phyloP scores from a whole-genome alignment of 257 asterid species.

The Solanum paucissectum region DNA sequence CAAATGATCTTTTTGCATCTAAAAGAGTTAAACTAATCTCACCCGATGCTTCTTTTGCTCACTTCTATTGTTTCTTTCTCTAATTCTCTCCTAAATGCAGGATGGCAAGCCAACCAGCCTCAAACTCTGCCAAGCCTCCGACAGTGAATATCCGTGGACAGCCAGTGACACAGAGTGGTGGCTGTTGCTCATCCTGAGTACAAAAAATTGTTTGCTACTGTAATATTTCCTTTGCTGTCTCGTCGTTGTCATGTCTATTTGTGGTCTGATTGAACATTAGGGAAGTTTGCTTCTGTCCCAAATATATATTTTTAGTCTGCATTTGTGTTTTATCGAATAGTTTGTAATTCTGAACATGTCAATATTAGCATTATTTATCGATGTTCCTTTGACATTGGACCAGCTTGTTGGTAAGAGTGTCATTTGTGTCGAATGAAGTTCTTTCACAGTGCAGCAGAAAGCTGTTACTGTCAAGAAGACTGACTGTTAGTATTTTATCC shows the following conservation, averaged over 20 bases:
- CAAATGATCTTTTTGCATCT: background rate
- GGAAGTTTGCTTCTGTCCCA: background rate
- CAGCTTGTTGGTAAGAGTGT: background rate
- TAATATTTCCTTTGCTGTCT: background rate
- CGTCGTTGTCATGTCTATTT: background rate
- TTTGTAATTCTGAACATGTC: background rate
- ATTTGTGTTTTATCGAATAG: background rate
- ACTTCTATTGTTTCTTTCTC: background rate
- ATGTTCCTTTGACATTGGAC: background rate
- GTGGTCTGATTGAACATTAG: background rate
- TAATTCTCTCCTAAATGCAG: background rate
- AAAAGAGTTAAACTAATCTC: background rate
- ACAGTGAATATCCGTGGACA: conserved; percentile 2
- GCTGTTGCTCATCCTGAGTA: background rate
- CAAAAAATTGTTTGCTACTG: background rate
- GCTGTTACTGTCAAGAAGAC: background rate
- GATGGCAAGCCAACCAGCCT: conserved; percentile 3
- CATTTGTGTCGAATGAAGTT: background rate
- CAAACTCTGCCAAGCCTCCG: background rate
- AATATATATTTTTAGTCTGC: background rate
- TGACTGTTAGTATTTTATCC: background rate
- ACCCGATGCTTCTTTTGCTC: background rate
- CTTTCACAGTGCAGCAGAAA: background rate
- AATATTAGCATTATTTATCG: background rate
- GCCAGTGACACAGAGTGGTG: conserved; percentile 3